Conservation (phyloP, 768 basidiomycete species). For the Plicaturopsis crispa region DNA sequence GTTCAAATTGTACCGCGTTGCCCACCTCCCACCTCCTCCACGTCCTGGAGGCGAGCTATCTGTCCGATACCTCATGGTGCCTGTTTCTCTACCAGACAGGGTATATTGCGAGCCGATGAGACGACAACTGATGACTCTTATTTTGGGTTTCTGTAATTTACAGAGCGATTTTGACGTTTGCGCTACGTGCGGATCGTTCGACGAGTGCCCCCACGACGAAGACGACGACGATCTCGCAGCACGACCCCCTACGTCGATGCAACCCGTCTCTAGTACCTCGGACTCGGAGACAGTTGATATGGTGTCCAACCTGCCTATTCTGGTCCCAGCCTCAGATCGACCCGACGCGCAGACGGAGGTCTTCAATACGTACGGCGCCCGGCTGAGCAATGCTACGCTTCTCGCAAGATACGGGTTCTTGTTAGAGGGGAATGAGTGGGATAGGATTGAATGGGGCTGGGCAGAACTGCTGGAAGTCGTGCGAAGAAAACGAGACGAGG, state of each 20-base stretch:
- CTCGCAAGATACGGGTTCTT: slow-evolving; percentile 66
- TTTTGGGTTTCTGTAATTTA: slow-evolving; percentile 3
- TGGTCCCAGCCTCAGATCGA: too few relatives aligned
- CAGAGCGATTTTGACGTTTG: slow-evolving; percentile 76
- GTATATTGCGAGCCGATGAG: too few relatives aligned
- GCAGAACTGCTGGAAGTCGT: slow-evolving; percentile 19
- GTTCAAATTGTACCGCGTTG: too few relatives aligned
- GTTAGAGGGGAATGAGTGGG: slow-evolving; percentile 67
- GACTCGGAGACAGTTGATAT: slow-evolving; percentile 51
- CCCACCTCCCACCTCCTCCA: too few relatives aligned
- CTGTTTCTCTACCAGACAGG: too few relatives aligned
- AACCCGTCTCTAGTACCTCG: too few relatives aligned
- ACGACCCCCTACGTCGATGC: too few relatives aligned
- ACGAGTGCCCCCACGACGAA: slow-evolving; percentile 61
- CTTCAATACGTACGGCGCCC: slow-evolving; percentile 75
- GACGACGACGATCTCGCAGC: slow-evolving; percentile 34
- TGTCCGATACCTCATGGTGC: slow-evolving; percentile 8
- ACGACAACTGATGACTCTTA: too few relatives aligned
- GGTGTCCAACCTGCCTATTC: slow-evolving; percentile 49
- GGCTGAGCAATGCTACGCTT: slow-evolving; percentile 57
- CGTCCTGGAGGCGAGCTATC: slow-evolving; percentile 5
- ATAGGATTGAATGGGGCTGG: slow-evolving; percentile 39
- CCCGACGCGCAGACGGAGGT: slow-evolving; percentile 49
- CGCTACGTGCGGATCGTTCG: slow-evolving; percentile 57
- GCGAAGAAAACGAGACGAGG: not conserved